A percentile compares a stretch with the other conserved stretches of the same genome.
Evolutionary conservation across 257 asterid species (phyloP).

Genomic region (Marsdenia floribunda): DNA sequence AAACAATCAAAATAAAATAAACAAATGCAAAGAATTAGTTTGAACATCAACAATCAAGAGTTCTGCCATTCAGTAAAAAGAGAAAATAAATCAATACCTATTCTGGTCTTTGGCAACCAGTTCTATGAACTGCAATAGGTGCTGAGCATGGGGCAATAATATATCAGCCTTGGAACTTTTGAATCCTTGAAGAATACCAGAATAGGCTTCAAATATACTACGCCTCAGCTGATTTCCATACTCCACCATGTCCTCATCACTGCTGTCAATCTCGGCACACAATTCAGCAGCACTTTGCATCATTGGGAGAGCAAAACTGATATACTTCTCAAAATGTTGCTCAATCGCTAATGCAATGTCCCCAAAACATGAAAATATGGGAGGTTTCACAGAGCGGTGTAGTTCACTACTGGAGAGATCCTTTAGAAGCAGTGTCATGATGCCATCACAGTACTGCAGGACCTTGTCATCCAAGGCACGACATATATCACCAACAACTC

Average conservation of each 20-base stretch:
- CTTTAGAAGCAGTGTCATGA: conserved; percentile 69
- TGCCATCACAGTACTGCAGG: conserved; percentile 70
- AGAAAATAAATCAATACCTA: conserved; percentile 35
- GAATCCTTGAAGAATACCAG: conserved; percentile 83
- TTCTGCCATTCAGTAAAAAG: background rate
- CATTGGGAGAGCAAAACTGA: conserved; percentile 61
- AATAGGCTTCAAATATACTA: conserved; percentile 79
- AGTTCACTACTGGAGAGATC: conserved; percentile 65
- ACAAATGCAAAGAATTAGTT: background rate
- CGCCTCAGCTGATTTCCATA: conserved; percentile 69
- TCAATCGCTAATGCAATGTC: conserved; percentile 93
- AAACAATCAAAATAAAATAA: conserved; percentile 10
- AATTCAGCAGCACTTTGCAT: conserved; percentile 71
- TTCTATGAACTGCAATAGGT: conserved; percentile 63
- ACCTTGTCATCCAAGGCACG: conserved; percentile 76
- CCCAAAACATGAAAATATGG: conserved; percentile 79
- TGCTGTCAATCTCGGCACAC: conserved; percentile 52
- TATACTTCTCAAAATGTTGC: conserved; percentile 62
- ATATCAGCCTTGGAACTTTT: conserved; percentile 60
- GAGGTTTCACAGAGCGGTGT: conserved; percentile 78
- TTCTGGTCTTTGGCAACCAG: conserved; percentile 56
- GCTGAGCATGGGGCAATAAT: conserved; percentile 73
- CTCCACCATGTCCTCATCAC: conserved; percentile 73
- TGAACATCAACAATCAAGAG: background rate
- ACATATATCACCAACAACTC: conserved; percentile 82